These are phyloP conservation scores for Blastocystis sp. DNA, from an alignment of 352 stramenopile genomes.

Conservation along the genomic window DNA sequence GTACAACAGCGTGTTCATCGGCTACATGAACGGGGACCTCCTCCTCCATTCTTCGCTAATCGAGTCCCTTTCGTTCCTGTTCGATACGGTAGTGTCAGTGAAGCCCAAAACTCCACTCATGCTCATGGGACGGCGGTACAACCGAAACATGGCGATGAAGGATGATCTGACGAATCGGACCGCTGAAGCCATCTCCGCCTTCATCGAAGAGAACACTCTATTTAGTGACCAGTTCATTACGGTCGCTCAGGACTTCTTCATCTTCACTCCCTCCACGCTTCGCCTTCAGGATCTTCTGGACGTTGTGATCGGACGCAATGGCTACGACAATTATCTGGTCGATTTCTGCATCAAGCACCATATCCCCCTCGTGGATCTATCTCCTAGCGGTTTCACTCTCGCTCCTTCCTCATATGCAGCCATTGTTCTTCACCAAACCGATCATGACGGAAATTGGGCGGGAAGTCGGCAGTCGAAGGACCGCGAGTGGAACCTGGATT, in stretches of 20 bases:
- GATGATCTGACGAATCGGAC: not conserved
- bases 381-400: not conserved
- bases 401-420: not conserved
- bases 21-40: conserved; percentile 27
- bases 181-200: not conserved
- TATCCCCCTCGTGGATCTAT: not conserved
- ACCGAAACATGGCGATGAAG: not conserved
- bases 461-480: conserved; percentile 1
- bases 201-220: not conserved
- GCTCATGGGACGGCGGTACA: conserved; percentile 25
- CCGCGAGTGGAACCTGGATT: conserved; percentile 19
- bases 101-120: not conserved
- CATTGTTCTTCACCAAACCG: conserved; percentile 28
- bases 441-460: conserved; percentile 10
- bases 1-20: not conserved
- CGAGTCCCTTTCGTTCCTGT: not conserved
- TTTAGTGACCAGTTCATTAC: conserved; percentile 32
- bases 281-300: not conserved
- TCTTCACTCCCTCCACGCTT: not conserved
- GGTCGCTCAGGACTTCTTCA: not conserved
- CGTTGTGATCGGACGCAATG: not conserved
- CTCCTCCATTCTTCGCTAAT: conserved; percentile 20
- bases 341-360: conserved; percentile 4
- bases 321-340: not conserved
- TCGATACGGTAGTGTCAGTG: not conserved